Evolutionary conservation across 805 yeast genomes (phyloP), one percentile per base, ranked within the genome.

Genomic region (Pichia paraexigua): DNA sequence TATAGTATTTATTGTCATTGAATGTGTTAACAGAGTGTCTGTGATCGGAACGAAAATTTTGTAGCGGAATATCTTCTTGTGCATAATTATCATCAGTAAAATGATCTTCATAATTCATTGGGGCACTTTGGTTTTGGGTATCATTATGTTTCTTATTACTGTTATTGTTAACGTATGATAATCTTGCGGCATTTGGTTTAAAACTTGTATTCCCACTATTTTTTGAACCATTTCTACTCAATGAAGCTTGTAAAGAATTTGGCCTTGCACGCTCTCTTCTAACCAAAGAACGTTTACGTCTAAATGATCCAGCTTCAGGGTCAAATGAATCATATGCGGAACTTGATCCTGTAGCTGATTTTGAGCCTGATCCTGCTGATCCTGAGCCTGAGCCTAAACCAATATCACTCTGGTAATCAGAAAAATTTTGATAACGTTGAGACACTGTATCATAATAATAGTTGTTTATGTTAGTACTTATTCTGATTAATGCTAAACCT

Each of bases 241-340:
- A 5, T 2, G 55, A 46, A 5, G 50, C 39, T 27, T 45, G 47
- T 35, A 41, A 39, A 2, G 58, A 56, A 3, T 22, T 18, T 1
- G 55, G 60, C 27, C 55, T 60, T 41, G 85, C 82, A 58, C 98
- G 79, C 62, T 92, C 98, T 4, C 95, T 95, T 55, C 88, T 77
- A 32, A 92, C 85, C 55, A 92, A 71, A 0, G 97, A 86, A 58
- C 80, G 75, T 64, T 84, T 87, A 51, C 84, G 62, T 43, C 68
- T 63, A 20, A 76, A 44, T 11, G 56, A 58, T 41, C 69, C 70
- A 3, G 69, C 51, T 50, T 71, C 75, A 5, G 64, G 45, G 60
- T 73, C 56, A 24, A 47, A 48, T 11, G 54, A 55, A 20, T 45
- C 52, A 42, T 51, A 50, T 2, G 40, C 41, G 2, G 54, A 41